Evolutionary conservation across 345 rosid species (phyloP).

Genomic region (Eucalyptus sp.): DNA sequence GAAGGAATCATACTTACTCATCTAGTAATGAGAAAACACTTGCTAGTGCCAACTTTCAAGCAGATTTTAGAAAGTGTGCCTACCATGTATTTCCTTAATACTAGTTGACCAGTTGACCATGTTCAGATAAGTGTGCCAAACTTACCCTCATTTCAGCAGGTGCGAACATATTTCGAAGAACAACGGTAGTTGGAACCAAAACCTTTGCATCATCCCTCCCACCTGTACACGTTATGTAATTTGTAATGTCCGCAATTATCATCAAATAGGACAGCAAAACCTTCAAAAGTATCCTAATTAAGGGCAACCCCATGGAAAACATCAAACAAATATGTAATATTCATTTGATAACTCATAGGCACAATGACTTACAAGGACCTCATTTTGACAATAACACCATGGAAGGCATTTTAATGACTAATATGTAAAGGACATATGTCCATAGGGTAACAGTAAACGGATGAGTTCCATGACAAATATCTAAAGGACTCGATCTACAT

Average conservation of each 20-base stretch:
- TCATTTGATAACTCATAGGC: background rate
- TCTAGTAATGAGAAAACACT: background rate
- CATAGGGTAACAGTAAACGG: background rate
- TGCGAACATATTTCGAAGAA: constrained; percentile 75
- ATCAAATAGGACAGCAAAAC: background rate
- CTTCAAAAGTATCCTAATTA: background rate
- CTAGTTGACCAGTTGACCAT: background rate
- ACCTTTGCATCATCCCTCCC: constrained; percentile 93
- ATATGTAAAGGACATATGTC: background rate
- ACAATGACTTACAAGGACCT: background rate
- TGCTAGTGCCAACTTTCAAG: background rate
- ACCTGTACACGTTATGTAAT: constrained; percentile 27
- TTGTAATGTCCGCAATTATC: background rate
- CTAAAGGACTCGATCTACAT: background rate
- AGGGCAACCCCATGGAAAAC: background rate
- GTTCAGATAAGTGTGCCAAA: background rate
- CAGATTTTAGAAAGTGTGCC: background rate
- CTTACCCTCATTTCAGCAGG: constrained; percentile 84
- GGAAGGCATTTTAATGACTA: background rate
- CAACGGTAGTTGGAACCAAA: constrained; percentile 59
- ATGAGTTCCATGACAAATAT: background rate
- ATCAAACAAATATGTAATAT: background rate
- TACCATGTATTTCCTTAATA: background rate
- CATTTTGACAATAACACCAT: background rate
- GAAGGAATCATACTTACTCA: background rate